Evolutionary conservation across 805 yeast genomes (phyloP).

Genomic region (Pichia nanzhaoensis): DNA sequence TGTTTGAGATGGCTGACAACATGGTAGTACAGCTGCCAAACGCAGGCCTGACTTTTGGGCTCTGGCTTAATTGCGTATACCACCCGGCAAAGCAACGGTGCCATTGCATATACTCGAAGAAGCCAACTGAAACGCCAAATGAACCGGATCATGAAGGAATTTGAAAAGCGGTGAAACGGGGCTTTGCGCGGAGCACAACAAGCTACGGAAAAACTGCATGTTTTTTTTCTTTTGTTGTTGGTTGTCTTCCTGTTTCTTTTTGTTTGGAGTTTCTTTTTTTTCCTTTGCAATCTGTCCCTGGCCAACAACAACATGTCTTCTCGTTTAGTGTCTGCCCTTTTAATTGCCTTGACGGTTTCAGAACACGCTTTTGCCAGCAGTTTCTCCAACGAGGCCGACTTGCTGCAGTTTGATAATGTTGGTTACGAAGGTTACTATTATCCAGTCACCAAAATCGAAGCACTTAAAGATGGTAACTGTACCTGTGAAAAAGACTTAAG

Average conservation of each 20-base stretch:
- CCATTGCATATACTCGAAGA: background rate
- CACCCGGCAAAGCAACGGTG: background rate
- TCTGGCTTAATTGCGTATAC: constrained; percentile 14
- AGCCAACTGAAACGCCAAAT: too few species aligned
- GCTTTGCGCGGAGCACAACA: too few species aligned
- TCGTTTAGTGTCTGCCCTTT: background rate
- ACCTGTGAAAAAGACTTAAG: constrained; percentile 36
- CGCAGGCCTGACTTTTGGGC: constrained; percentile 17
- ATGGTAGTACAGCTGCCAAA: constrained; percentile 18
- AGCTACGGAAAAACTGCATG: too few species aligned
- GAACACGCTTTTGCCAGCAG: background rate
- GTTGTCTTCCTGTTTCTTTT: background rate
- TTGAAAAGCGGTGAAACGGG: too few species aligned
- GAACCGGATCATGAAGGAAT: too few species aligned
- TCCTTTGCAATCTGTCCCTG: background rate
- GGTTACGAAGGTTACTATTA: constrained; percentile 50
- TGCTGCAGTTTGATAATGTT: constrained; percentile 44
- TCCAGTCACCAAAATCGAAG: constrained; percentile 39
- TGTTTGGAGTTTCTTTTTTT: too few species aligned
- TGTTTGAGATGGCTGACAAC: background rate
- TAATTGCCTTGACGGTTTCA: background rate
- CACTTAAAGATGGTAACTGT: constrained; percentile 39
- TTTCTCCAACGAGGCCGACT: constrained; percentile 30
- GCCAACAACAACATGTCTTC: background rate
- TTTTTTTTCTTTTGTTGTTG: background rate